Base-by-base conservation (phyloP, 179 eudicot species). In the Monotropa hypopitys region DNA sequence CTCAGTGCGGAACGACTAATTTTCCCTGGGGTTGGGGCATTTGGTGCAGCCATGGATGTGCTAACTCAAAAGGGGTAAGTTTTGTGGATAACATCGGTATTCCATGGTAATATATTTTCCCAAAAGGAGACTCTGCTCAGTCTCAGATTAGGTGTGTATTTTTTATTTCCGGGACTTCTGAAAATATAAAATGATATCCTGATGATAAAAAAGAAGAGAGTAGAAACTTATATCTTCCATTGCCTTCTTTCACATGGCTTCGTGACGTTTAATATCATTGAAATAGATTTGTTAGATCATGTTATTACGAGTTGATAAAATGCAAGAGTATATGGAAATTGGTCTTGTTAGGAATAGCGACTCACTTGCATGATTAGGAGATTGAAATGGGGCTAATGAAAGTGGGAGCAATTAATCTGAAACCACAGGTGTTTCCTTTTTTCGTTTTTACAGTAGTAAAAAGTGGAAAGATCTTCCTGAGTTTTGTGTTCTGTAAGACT, bases 1-100 rank as follows among this genome's bases (percentile, higher is more conserved):
- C 70, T 93, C 49, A 89, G 87, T 73, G 99, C 99, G 43, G 77
- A 88, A 40, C 91, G 97, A 30, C 96, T 95, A 66, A 81, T 95
- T 77, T 91, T 95, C 79, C 99, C 99, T 8, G 98, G 99, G 28
- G 99, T 95, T 46, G 99, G 99, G 57, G 99, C 99, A 45, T 95
- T 95, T 87, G 99, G 92, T 69, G 85, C 98, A 62, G 97, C 97
- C 65, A 95, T 95, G 94, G 93, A 90, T 79, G 89, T 95, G 76
- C 87, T 95, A 32, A 89, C 84, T 73, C 83, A 84, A 68, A 93
- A 75, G 12, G 98, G 96, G 99, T 93, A 75, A 76, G 83, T 79
- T 84, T 71, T 53, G 46, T 62, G 33, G 59, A 12, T 68, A 59
- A 33, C 59, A 53, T 35, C 13, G 43, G 45, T 62, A 45, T 46